Conservation (phyloP, 2,329 filamentous ascomycete genomes). For the Sarocladium strictum region DNA sequence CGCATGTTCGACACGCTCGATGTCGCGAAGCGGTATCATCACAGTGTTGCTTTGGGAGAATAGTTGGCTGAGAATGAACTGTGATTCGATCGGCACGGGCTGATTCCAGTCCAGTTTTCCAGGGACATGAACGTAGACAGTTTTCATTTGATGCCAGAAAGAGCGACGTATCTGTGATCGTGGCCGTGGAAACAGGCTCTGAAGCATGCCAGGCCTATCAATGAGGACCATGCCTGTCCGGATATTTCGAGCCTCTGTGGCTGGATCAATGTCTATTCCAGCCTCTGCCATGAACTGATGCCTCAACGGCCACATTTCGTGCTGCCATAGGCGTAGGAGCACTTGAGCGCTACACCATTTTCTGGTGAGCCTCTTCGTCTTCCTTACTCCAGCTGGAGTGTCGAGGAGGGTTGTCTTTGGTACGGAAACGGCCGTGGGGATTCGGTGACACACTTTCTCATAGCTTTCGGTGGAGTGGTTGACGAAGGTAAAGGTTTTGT, state of each 20-base stretch:
- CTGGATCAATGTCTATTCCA: neutral
- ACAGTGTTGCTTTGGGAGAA: neutral
- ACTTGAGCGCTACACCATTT: too few relatives aligned
- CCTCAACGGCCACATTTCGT: too few relatives aligned
- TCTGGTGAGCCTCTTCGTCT: too few relatives aligned
- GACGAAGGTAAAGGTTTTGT: too few relatives aligned
- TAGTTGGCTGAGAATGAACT: neutral
- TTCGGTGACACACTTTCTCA: too few relatives aligned
- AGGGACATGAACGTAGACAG: neutral
- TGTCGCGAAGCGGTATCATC: neutral
- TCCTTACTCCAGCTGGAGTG: too few relatives aligned
- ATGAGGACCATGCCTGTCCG: neutral
- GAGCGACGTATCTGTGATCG: neutral
- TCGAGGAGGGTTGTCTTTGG: too few relatives aligned
- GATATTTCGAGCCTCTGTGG: neutral
- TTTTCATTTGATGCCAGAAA: neutral
- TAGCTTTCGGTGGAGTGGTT: too few relatives aligned
- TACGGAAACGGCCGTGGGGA: too few relatives aligned
- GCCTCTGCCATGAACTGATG: neutral
- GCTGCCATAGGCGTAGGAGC: too few relatives aligned
- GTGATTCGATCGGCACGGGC: neutral
- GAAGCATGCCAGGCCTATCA: neutral
- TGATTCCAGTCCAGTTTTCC: neutral
- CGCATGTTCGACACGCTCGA: neutral
- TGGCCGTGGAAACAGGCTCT: neutral